A percentile compares a stretch with the other conserved stretches of the same genome.
These are phyloP conservation scores for Calonectria pteridis DNA, from an alignment of 2,329 filamentous ascomycete species.

Conservation along the genomic window DNA sequence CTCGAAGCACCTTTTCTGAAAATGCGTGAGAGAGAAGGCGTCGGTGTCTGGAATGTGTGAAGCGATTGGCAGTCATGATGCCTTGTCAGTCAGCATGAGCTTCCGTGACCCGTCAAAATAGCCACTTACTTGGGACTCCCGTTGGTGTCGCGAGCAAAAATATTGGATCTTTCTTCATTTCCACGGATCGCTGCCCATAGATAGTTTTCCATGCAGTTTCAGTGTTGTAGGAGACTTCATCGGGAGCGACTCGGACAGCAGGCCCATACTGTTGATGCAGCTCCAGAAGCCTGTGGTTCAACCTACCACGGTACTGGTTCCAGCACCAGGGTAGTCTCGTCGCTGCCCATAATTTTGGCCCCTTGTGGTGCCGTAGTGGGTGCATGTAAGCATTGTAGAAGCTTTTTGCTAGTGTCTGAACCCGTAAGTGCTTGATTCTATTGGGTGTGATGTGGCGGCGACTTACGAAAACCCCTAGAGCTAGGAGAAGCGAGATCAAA, in stretches of 20 bases:
- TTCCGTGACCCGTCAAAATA: not conserved
- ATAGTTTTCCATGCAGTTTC: constrained; percentile 34
- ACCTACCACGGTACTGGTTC: constrained; percentile 31
- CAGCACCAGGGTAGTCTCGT: constrained; percentile 36
- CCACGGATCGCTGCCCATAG: constrained; percentile 30
- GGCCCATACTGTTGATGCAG: constrained; percentile 33
- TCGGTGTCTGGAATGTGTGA: constrained; percentile 32
- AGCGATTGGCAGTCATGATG: constrained; percentile 36
- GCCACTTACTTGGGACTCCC: constrained; percentile 32
- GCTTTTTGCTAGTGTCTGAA: not conserved
- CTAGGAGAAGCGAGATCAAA: not conserved
- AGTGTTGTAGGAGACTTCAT: constrained; percentile 35
- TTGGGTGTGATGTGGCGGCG: fast-evolving
- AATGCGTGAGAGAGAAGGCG: constrained; percentile 35
- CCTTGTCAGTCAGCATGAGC: constrained; percentile 19
- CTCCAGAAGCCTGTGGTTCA: constrained; percentile 32
- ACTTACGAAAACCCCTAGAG: constrained; percentile 11
- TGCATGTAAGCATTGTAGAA: constrained; percentile 32
- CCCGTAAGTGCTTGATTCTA: not conserved
- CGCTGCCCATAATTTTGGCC: constrained; percentile 32
- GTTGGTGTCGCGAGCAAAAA: constrained; percentile 36
- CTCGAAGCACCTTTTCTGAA: constrained; percentile 36
- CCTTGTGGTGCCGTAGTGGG: constrained; percentile 27
- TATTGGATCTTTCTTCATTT: constrained; percentile 37
- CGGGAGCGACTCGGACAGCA: constrained; percentile 32